Percentiles rank a stretch among this genome's conserved stretches.
Evolutionary conservation across 768 basidiomycete genomes (phyloP).

Genomic region (Coprinopsis sp.): DNA sequence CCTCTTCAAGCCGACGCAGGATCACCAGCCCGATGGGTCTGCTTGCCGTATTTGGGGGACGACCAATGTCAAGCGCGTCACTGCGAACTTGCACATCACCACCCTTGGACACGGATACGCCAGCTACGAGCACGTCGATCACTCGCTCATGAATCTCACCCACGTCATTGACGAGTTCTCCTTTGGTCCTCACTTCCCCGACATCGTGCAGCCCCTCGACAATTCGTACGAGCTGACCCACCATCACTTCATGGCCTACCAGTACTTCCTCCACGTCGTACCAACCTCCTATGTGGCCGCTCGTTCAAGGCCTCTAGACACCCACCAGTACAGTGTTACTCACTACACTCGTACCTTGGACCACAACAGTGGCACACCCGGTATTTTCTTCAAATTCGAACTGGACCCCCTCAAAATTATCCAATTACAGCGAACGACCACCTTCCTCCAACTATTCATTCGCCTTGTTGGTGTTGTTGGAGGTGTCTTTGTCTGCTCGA

Average conservation of each 20-base stretch:
- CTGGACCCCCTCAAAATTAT: constrained; percentile 85
- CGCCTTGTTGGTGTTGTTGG: constrained; percentile 90
- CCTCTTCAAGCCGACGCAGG: constrained; percentile 68
- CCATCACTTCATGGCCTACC: constrained; percentile 80
- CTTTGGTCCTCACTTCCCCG: constrained; percentile 93
- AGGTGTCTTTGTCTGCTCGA: constrained; percentile 82
- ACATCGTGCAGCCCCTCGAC: constrained; percentile 92
- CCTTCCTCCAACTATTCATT: constrained; percentile 76
- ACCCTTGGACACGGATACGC: constrained; percentile 93
- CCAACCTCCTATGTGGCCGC: constrained; percentile 90
- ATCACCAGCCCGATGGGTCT: constrained; percentile 58
- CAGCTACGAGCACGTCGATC: constrained; percentile 82
- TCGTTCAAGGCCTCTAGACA: constrained; percentile 56
- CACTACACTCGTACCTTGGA: constrained; percentile 78
- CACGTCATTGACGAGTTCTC: constrained; percentile 97
- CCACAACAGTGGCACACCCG: constrained; percentile 78
- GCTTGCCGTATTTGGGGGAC: constrained; percentile 88
- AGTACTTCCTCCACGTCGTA: constrained; percentile 94
- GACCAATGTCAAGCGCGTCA: constrained; percentile 82
- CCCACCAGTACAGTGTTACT: constrained; percentile 91
- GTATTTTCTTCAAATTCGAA: constrained; percentile 98
- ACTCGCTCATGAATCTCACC: constrained; percentile 70
- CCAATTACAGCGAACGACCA: constrained; percentile 84
- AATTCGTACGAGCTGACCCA: constrained; percentile 75
- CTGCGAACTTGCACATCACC: constrained; percentile 92